phyloP scores from a whole-genome alignment of 345 rosid species.

The Moricandia moricandioides region DNA sequence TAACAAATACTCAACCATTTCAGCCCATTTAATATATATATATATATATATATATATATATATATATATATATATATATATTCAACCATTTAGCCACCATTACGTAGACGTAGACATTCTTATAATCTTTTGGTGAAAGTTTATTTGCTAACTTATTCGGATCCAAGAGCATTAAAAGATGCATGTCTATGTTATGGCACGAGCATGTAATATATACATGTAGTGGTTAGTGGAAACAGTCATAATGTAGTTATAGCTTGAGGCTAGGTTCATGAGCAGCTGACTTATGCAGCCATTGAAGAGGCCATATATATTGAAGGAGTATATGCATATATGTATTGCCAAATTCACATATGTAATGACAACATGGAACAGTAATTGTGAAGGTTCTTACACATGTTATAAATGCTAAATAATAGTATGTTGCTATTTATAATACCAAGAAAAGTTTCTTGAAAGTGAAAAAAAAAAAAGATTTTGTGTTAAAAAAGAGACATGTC shows the following conservation, averaged over 20 bases:
- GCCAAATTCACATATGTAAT: constrained; percentile 9
- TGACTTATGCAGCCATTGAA: constrained; percentile 29
- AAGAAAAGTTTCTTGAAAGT: background rate
- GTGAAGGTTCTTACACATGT: constrained; percentile 16
- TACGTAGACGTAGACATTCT: background rate
- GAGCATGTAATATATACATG: background rate
- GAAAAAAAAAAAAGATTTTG: too few relatives aligned
- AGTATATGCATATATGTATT: constrained; percentile 4
- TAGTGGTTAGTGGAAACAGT: constrained; percentile 1
- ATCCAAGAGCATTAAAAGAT: background rate
- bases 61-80: too few relatives aligned
- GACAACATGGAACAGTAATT: constrained; percentile 1
- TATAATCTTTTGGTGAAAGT: background rate
- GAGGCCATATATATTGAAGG: constrained; percentile 2
- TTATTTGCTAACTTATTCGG: background rate
- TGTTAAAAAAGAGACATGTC: too few relatives aligned
- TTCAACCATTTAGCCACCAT: too few relatives aligned
- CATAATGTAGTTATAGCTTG: background rate
- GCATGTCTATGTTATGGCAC: background rate
- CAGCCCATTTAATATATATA: too few relatives aligned
- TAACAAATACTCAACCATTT: background rate
- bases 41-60: too few relatives aligned
- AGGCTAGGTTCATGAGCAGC: constrained; percentile 1
- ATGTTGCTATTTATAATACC: background rate
- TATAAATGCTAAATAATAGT: background rate